Percentiles rank a stretch among this genome's conserved stretches.
phyloP scores from a whole-genome alignment of 2,329 filamentous ascomycete genomes.

The Sclerotinia minor region DNA sequence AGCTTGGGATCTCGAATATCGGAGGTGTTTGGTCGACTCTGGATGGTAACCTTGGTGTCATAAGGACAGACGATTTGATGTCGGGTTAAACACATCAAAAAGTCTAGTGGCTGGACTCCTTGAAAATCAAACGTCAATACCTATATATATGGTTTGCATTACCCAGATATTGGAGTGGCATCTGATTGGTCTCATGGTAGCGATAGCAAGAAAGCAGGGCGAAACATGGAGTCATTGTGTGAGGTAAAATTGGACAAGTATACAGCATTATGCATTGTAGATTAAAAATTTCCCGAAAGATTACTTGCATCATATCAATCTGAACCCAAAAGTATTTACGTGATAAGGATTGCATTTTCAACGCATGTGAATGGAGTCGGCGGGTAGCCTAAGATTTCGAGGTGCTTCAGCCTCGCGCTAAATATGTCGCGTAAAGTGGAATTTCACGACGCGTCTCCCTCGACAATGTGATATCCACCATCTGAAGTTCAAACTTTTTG shows the following conservation, averaged over 20 bases:
- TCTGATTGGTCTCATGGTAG: too few relatives aligned
- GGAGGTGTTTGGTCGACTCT: conserved; percentile 39
- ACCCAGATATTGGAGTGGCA: too few relatives aligned
- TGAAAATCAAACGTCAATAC: not conserved
- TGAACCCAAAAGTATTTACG: too few relatives aligned
- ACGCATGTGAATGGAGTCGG: not conserved
- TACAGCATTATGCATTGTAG: not conserved
- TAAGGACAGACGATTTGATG: conserved; percentile 31
- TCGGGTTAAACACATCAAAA: conserved; percentile 1
- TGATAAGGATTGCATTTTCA: not conserved
- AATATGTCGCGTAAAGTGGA: conserved; percentile 24
- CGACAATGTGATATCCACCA: not conserved
- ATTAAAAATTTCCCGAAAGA: not conserved
- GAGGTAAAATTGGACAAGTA: not conserved
- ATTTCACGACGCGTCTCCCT: conserved; percentile 26
- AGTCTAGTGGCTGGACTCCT: not conserved
- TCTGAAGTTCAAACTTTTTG: not conserved
- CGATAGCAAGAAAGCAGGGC: too few relatives aligned
- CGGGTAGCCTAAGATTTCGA: not conserved
- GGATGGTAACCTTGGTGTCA: conserved; percentile 40
- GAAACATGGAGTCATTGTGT: too few relatives aligned
- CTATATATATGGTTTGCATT: too few relatives aligned
- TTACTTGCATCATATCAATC: not conserved
- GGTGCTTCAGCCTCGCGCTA: conserved; percentile 17
- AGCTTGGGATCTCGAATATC: conserved; percentile 19